These are phyloP conservation scores for Bruguiera parviflora DNA, from an alignment of 345 rosid species.

Conservation along the genomic window DNA sequence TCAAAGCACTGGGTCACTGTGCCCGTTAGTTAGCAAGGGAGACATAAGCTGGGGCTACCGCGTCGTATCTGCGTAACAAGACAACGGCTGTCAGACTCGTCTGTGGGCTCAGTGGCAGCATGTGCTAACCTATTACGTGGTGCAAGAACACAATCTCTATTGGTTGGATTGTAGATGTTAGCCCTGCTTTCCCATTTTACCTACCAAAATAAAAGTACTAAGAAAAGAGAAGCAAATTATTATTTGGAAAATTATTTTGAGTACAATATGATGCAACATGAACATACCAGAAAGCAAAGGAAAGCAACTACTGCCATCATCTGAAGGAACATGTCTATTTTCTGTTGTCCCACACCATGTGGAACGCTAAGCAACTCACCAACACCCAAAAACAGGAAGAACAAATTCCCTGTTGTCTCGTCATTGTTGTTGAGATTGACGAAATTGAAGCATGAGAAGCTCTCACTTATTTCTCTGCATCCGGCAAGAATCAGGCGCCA, in stretches of 20 bases:
- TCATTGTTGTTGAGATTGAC: neutral
- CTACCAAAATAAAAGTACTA: neutral
- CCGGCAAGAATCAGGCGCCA: too few relatives aligned
- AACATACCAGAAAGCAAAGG: conserved; percentile 2
- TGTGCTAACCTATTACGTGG: too few relatives aligned
- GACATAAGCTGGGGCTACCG: neutral
- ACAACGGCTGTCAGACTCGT: neutral
- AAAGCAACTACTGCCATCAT: neutral
- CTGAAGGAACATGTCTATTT: conserved; percentile 2
- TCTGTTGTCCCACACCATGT: conserved; percentile 16
- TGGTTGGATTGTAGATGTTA: too few relatives aligned
- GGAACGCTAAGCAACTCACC: neutral
- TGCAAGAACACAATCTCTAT: too few relatives aligned
- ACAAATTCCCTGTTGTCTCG: neutral
- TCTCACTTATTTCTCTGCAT: too few relatives aligned
- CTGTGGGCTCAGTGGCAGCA: too few relatives aligned
- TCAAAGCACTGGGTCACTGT: neutral
- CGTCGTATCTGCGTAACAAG: neutral
- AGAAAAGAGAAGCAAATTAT: neutral
- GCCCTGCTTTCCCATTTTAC: too few relatives aligned
- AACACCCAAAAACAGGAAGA: neutral
- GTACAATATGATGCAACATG: neutral
- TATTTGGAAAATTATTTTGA: neutral
- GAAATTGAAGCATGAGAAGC: neutral
- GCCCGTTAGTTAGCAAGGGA: neutral